Evolutionary conservation across 352 stramenopile species (phyloP), one percentile per base, ranked within the genome.

Genomic region (Phytopythium cucurbitacearum): DNA sequence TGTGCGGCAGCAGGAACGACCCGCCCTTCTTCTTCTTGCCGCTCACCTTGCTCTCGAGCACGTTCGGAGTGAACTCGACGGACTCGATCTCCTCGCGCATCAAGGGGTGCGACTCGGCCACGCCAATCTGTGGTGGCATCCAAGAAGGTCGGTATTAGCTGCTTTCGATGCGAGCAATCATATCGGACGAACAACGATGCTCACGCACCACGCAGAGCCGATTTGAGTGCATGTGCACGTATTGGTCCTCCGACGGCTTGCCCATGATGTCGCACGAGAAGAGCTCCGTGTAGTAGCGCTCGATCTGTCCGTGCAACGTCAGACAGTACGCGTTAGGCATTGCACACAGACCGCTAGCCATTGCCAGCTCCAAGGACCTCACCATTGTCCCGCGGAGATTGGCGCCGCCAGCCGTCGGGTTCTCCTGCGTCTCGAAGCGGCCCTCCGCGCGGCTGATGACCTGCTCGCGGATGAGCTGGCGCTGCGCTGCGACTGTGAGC

Each of bases 171-270:
- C 21, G 21, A 2, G 2, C 21, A 28, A 28, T 2, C 21, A 28
- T 2, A 2, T 28, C 21, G 21, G 21, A 28, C 21, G 21, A 28
- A 35, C 7, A 21, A 6, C 9, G 16, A 7, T 40, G 33, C 21
- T 9, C 16, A 39, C 54, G 48, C 43, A 81, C 78, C 28, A 94
- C 80, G 54, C 85, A 91, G n/a, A 93, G 69, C 5, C 85, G 81
- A 54, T 94, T 94, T 41, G 85, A 92, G 70, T 94, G 85, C 85
- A 94, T 94, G 67, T 94, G 82, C 53, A 94, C 80, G 64, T 88
- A 93, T 51, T 93, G 82, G 60, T 94, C 85, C 56, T 94, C 77
- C 53, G 62, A 53, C 7, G 62, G 49, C 49, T 82, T 80, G 56
- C 71, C 71, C 74, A 85, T 91, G 32, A 75, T 83, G 62, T 94